Conservation (phyloP, 768 basidiomycete species). For the Lactifluus echinatus region DNA sequence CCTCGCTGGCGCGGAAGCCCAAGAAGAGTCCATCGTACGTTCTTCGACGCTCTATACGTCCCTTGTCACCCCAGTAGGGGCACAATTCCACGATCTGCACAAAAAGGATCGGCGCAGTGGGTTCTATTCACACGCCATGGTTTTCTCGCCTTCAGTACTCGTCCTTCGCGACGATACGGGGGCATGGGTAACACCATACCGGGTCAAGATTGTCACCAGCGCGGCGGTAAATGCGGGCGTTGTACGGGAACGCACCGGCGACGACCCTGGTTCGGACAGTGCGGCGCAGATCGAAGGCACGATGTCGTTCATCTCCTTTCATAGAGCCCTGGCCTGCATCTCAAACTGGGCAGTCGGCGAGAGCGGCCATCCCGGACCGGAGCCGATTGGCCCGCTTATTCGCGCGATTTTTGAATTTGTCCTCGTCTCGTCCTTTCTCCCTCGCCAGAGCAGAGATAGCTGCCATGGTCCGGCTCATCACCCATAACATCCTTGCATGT, state of each 20-base stretch:
- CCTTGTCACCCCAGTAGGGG: conserved; percentile 45
- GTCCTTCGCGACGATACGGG: conserved; percentile 60
- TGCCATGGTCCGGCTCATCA: conserved; percentile 87
- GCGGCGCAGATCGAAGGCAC: conserved; percentile 35
- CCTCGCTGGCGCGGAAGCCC: conserved; percentile 60
- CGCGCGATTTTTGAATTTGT: too few species aligned
- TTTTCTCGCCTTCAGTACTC: conserved; percentile 57
- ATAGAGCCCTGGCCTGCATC: too few species aligned
- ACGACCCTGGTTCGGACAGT: background rate
- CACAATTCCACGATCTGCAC: conserved; percentile 58
- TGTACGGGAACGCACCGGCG: conserved; percentile 26
- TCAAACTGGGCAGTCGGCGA: too few species aligned
- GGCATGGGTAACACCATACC: conserved; percentile 44
- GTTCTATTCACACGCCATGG: conserved; percentile 72
- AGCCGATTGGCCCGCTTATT: too few species aligned
- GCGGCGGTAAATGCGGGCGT: conserved; percentile 68
- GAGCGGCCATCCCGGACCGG: background rate
- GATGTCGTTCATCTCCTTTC: too few species aligned
- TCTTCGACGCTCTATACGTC: conserved; percentile 62
- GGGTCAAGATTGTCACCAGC: conserved; percentile 59
- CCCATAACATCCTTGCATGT: too few species aligned
- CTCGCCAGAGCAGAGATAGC: too few species aligned
- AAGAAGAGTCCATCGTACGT: conserved; percentile 75
- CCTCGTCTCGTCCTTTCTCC: too few species aligned
- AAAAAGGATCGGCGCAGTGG: conserved; percentile 37